phyloP scores from a whole-genome alignment of 2,329 filamentous ascomycete genomes.

The Ophiostoma perfectum region DNA sequence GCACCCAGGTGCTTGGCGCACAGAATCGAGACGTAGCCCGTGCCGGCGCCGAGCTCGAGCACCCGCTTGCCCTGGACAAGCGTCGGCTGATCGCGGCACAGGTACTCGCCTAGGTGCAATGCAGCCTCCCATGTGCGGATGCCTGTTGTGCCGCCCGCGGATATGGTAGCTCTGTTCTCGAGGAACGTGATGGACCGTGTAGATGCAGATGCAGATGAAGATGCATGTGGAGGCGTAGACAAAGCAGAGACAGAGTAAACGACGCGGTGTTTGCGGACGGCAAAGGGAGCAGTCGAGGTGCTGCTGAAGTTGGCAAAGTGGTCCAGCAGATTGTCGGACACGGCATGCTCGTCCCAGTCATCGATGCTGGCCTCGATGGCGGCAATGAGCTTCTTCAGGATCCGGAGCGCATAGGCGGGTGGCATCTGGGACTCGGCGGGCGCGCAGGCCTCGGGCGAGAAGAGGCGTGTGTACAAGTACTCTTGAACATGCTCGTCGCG shows the following conservation, averaged over 20 bases:
- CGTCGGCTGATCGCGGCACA: slow-evolving; percentile 44
- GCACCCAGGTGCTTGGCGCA: slow-evolving; percentile 63
- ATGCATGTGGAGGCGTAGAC: not conserved
- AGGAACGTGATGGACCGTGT: slow-evolving; percentile 50
- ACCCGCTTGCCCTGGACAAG: slow-evolving; percentile 52
- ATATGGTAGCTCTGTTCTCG: slow-evolving; percentile 64
- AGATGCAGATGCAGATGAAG: not conserved
- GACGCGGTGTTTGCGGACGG: slow-evolving; percentile 68
- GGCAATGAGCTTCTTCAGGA: slow-evolving; percentile 66
- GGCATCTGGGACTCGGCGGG: slow-evolving; percentile 53
- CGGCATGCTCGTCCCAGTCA: slow-evolving; percentile 77
- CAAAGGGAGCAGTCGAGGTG: slow-evolving; percentile 52
- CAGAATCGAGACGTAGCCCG: slow-evolving; percentile 68
- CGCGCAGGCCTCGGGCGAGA: slow-evolving; percentile 1
- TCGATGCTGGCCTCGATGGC: slow-evolving; percentile 68
- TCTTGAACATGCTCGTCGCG: slow-evolving; percentile 56
- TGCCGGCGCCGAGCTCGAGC: slow-evolving; percentile 70
- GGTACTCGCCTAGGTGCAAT: slow-evolving; percentile 64
- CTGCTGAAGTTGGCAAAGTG: slow-evolving; percentile 56
- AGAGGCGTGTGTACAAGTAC: slow-evolving; percentile 54
- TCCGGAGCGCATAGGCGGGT: slow-evolving; percentile 61
- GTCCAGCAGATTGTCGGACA: slow-evolving; percentile 69
- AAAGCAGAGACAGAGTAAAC: slow-evolving; percentile 56
- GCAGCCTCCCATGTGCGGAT: slow-evolving; percentile 78
- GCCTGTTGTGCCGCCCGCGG: slow-evolving; percentile 67